Base-by-base conservation (phyloP, 2,329 filamentous ascomycete genomes). In the Gaeumannomyces sp. region DNA sequence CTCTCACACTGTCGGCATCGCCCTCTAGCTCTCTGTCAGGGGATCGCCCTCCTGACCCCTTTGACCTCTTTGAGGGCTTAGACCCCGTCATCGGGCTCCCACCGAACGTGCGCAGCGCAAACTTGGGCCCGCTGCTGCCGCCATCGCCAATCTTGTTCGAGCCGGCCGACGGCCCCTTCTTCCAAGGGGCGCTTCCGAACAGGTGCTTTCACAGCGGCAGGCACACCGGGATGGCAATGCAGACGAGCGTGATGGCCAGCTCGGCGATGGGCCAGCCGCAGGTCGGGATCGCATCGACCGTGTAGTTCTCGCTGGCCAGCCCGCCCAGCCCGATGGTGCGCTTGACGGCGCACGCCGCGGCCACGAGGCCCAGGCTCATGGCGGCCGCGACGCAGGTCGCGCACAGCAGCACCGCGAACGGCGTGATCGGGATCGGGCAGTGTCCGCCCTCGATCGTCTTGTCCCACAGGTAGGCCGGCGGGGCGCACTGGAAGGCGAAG, bases 401-500 rank as follows among this genome's bases (percentile, higher is more conserved):
- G 63, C 76, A 75, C 8, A 78, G 70, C 16, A 72, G 72, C 22
- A 76, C 73, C 62, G 72, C 75, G 69, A 76, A 70, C 8, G 75
- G 75, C 57, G 76, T 73, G 10, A 77, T 77, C 31, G 71, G 64
- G 35, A 76, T 70, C 45, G 75, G 73, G 73, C 74, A 77, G 5
- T 60, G 70, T 1, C 75, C 76, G 5, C 70, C 71, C 7, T 73
- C 76, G 58, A 75, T 70, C 62, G 76, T 66, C 0, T 72, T 72
- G 64, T 77, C 76, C 75, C 74, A 77, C 63, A 74, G 75, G 19
- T 71, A 69, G 60, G 73, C 73, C 50, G 70, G 65, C 0, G 75
- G 75, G 7, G 73, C 73, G 6, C 75, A 74, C 67, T 77, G 75
- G 64, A 76, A 76, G 75, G 75, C 77, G 2, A 77, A 71, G 73